Conservation (phyloP, 2,329 filamentous ascomycete genomes). For the Leptographium procerum region DNA sequence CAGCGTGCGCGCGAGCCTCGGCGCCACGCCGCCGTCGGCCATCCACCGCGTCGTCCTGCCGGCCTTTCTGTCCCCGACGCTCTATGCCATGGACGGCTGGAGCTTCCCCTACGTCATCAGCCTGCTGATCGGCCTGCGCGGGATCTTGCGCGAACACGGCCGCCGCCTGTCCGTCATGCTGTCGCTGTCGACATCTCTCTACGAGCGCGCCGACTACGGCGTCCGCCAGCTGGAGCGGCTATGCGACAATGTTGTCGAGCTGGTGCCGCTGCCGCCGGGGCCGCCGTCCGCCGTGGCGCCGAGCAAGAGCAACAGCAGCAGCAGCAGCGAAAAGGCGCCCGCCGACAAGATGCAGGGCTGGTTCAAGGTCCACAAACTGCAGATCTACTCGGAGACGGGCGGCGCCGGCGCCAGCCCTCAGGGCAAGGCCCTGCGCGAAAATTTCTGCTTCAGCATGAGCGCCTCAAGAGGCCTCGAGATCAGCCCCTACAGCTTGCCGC, state of each 20-base stretch:
- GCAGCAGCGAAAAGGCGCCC: conserved; percentile 17
- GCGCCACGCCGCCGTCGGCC: conserved; percentile 42
- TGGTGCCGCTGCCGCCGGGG: conserved; percentile 56
- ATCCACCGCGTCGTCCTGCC: conserved; percentile 81
- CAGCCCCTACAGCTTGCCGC: conserved; percentile 79
- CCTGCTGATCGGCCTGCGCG: conserved; percentile 70
- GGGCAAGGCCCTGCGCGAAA: conserved; percentile 59
- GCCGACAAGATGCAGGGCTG: conserved; percentile 80
- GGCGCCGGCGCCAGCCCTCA: conserved; percentile 64
- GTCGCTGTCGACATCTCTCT: conserved; percentile 69
- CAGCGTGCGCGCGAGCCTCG: conserved; percentile 43
- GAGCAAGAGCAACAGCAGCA: not conserved
- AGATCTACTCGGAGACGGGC: conserved; percentile 78
- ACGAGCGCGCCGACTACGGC: conserved; percentile 63
- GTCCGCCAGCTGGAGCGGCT: conserved; percentile 79
- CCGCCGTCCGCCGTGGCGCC: conserved; percentile 28
- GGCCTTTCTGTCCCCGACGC: conserved; percentile 70
- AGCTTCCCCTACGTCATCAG: conserved; percentile 64
- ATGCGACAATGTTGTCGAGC: conserved; percentile 63
- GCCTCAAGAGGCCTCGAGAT: conserved; percentile 70
- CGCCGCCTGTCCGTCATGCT: conserved; percentile 58
- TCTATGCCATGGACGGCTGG: conserved; percentile 60
- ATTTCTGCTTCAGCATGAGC: conserved; percentile 84
- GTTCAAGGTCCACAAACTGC: conserved; percentile 70
- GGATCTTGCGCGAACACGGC: conserved; percentile 58